Base-by-base conservation (phyloP, 176 grass and related monocot genomes). In the Oryza australiensis region DNA sequence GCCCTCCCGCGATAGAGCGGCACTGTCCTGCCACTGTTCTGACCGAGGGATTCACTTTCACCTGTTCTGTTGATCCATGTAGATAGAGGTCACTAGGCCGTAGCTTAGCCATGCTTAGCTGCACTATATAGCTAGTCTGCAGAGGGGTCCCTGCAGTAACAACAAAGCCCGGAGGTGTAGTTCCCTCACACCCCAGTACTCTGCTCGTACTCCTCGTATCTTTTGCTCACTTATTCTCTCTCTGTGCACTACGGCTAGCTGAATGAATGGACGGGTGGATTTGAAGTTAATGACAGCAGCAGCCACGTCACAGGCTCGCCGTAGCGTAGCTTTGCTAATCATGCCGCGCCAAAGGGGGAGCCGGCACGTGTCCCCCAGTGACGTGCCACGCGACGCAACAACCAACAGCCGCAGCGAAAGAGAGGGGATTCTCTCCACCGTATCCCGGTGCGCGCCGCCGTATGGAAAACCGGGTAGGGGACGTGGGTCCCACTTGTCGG, bases 161-260 rank as follows among this genome's bases (percentile, higher is more conserved):
- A 81, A 64, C 82, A 15, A 84, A 24, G 29, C 45, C 84, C 26
- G 62, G 77, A 80, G 77, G 84, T 65, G 59, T 80, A 5, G 76
- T 80, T 80, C 42, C 32, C 55, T 86, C 84, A 73, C 84, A 73
- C 22, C 41, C 49, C 76, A 64, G 38, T 75, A 42, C 64, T 3
- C 64, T 23, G 73, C 66, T 38, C n/a, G 75, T 82, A 72, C 80
- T 20, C 30, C 16, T 18, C 13, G 63, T 37, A 76, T 77, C 78
- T 46, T 70, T 70, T 81, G 18, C 77, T 24, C n/a, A 10, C 46
- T 5, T 5, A n/a, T 27, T 10, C 48, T 4, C 26, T 16, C 30
- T 43, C 20, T 64, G 55, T 60, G 22, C 55, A 3, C 28, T 37
- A 29, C 68, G 68, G 82, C 20, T 20, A 8, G 27, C 1, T 51